Evolutionary conservation across 2,329 filamentous ascomycete genomes (phyloP).

Genomic region (Ciborinia camelliae): DNA sequence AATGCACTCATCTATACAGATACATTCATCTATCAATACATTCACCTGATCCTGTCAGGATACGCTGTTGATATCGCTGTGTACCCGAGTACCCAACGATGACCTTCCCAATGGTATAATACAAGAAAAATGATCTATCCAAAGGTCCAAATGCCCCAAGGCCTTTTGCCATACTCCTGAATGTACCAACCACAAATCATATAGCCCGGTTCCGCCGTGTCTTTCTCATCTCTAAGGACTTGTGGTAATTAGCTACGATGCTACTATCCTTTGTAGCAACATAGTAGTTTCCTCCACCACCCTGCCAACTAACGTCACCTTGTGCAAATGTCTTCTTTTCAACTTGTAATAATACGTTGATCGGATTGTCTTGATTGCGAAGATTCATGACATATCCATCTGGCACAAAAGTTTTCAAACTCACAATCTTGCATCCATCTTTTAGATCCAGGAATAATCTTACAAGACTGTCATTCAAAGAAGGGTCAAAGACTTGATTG

Average conservation of each 20-base stretch:
- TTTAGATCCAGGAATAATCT: constrained; percentile 93
- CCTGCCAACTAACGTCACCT: constrained; percentile 83
- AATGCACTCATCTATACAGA: constrained; percentile 13
- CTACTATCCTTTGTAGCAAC: constrained; percentile 65
- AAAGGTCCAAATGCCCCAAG: not conserved
- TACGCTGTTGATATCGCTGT: constrained; percentile 2
- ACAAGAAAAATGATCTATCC: constrained; percentile 7
- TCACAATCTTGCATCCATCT: constrained; percentile 83
- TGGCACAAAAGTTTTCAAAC: constrained; percentile 85
- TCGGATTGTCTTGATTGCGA: constrained; percentile 74
- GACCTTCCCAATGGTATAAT: constrained; percentile 15
- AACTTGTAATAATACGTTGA: constrained; percentile 78
- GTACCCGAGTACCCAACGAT: constrained; percentile 9
- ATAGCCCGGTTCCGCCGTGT: not conserved
- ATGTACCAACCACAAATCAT: not conserved
- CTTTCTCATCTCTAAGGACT: not conserved
- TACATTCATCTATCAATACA: constrained; percentile 11
- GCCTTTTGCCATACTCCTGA: constrained; percentile 2
- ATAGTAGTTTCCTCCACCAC: constrained; percentile 78
- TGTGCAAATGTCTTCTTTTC: constrained; percentile 65
- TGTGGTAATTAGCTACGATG: constrained; percentile 20
- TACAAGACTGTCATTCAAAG: constrained; percentile 79
- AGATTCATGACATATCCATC: constrained; percentile 70
- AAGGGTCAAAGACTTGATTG: constrained; percentile 91
- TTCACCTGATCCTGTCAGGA: not conserved